Evolutionary conservation across 371 early-diverging fungal genomes (phyloP).

Genomic region (Saksenaea vasiformis): DNA sequence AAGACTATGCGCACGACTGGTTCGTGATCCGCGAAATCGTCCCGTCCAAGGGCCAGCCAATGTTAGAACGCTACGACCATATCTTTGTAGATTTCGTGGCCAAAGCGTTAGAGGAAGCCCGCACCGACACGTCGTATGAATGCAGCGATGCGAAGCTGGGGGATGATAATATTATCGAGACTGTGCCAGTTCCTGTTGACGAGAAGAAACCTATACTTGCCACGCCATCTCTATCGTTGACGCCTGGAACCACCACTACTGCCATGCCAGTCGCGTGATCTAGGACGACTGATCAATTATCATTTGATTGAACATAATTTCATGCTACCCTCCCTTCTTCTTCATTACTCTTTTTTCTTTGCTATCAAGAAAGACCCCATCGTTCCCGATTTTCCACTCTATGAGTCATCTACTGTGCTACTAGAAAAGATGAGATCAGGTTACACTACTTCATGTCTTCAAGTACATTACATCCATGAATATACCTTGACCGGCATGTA

Average conservation of each 20-base stretch:
- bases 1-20: slow-evolving; percentile 31
- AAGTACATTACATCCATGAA: too few species aligned
- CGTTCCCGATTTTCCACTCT: background rate
- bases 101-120: slow-evolving; percentile 12
- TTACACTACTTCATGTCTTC: too few species aligned
- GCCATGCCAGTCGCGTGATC: background rate
- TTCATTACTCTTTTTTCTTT: too few species aligned
- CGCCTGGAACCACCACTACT: background rate
- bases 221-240: background rate
- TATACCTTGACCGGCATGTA: too few species aligned
- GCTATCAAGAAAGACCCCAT: background rate
- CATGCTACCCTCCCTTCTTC: too few species aligned
- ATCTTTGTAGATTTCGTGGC: slow-evolving; percentile 22
- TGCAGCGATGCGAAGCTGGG: background rate
- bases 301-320: too few species aligned
- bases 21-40: slow-evolving; percentile 29
- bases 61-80: slow-evolving; percentile 17
- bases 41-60: slow-evolving; percentile 10
- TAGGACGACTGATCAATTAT: background rate
- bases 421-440: background rate
- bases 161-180: background rate
- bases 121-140: background rate
- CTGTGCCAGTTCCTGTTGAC: background rate
- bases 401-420: background rate
- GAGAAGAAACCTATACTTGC: background rate